Conservation (phyloP, 441 rosid species). For the Pelargonium myrrhifolium region DNA sequence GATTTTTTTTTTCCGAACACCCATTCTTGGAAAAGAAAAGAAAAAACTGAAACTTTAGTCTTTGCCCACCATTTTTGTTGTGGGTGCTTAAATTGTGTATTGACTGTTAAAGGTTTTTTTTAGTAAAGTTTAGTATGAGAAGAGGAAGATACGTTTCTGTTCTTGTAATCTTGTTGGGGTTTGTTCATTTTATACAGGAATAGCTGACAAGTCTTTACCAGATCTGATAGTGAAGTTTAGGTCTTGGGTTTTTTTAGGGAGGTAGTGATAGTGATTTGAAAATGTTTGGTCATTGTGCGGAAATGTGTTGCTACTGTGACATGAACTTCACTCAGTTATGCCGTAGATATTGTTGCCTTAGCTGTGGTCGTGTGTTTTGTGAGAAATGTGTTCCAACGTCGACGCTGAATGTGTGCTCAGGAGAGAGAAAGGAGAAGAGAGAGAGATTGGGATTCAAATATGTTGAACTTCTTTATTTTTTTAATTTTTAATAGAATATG, state of each 20-base stretch:
- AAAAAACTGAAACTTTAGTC: neutral
- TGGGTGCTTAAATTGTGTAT: slow-evolving; percentile 2
- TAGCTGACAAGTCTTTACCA: neutral
- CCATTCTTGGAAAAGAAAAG: slow-evolving; percentile 1
- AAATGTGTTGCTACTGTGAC: slow-evolving; percentile 3
- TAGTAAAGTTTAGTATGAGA: neutral
- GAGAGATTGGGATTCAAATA: no score
- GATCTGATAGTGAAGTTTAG: slow-evolving; percentile 2
- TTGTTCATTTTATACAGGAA: slow-evolving; percentile 6
- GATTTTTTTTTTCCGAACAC: neutral
- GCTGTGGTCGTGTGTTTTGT: neutral
- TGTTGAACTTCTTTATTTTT: no score
- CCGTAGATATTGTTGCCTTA: neutral
- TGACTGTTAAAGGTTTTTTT: neutral
- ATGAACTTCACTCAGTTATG: neutral
- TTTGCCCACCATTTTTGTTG: neutral
- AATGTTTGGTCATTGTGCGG: neutral
- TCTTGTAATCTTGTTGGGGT: neutral
- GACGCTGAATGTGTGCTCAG: no score
- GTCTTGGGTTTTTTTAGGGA: neutral
- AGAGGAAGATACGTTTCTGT: neutral
- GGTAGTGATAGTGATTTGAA: slow-evolving; percentile 6
- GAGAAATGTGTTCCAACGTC: neutral
- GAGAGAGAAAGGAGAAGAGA: no score
- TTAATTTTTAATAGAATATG: no score